phyloP scores from a whole-genome alignment of 225 moss, liverwort and hornwort species.

The Straminergon stramineum region DNA sequence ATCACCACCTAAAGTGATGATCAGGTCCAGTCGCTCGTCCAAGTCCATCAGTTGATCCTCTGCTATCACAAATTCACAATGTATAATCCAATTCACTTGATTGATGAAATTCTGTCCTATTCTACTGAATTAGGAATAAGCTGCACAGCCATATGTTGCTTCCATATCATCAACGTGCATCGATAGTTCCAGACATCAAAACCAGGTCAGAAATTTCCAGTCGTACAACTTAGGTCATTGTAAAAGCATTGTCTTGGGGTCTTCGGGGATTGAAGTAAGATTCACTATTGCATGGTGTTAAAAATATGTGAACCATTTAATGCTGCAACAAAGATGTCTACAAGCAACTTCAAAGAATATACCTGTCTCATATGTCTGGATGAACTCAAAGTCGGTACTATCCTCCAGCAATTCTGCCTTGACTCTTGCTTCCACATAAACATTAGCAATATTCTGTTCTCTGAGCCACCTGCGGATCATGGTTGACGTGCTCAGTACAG shows the following conservation, averaged over 20 bases:
- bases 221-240: background rate
- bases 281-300: background rate
- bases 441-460: constrained; percentile 42
- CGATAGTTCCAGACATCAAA: background rate
- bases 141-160: background rate
- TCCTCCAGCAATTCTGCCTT: constrained; percentile 66
- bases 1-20: constrained; percentile 89
- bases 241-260: background rate
- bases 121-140: background rate
- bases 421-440: constrained; percentile 59
- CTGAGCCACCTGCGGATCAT: constrained; percentile 65
- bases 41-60: constrained; percentile 45
- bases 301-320: background rate
- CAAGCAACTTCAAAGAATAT: background rate
- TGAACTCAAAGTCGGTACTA: constrained; percentile 41
- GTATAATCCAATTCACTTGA: background rate
- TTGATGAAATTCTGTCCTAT: background rate
- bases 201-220: background rate
- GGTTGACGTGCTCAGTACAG: constrained; percentile 3
- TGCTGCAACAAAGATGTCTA: background rate
- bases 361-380: constrained; percentile 62
- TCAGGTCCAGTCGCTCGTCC: constrained; percentile 64
- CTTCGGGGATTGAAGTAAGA: background rate
- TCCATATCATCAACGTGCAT: background rate
- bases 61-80: constrained; percentile 14